Evolutionary conservation across 1,284 basidiomycete species (phyloP).

Genomic region (Sutorius eximius): DNA sequence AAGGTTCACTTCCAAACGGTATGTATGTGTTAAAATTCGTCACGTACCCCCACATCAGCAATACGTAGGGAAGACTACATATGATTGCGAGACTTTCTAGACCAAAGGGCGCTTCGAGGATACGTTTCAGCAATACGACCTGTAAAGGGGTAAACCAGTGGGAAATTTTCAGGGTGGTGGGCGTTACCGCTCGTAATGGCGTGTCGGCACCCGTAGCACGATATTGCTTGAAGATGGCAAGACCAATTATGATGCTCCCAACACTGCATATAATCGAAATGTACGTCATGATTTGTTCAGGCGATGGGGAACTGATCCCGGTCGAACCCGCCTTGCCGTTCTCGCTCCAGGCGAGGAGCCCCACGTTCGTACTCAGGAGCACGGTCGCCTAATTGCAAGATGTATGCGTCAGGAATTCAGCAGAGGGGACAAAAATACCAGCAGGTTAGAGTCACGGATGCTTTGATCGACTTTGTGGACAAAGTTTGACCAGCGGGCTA

Average conservation of each 20-base stretch:
- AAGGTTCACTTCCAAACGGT: background rate
- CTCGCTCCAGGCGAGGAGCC: constrained; percentile 20
- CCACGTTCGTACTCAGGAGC: constrained; percentile 27
- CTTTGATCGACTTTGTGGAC: constrained; percentile 33
- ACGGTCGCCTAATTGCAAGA: constrained; percentile 26
- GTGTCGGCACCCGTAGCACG: constrained; percentile 36
- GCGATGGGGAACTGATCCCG: constrained; percentile 10
- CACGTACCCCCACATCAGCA: constrained; percentile 34
- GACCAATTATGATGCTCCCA: constrained; percentile 32
- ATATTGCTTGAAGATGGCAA: constrained; percentile 34
- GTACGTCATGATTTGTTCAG: constrained; percentile 30
- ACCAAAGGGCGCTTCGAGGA: constrained; percentile 24
- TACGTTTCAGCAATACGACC: constrained; percentile 30
- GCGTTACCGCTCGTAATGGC: constrained; percentile 31
- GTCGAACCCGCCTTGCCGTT: background rate
- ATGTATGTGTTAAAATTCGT: background rate
- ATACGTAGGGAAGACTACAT: constrained; percentile 33
- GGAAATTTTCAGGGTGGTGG: background rate
- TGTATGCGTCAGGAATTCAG: background rate
- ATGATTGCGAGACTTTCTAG: constrained; percentile 31
- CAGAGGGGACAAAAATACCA: constrained; percentile 15
- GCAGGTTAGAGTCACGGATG: constrained; percentile 32
- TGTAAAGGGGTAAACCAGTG: constrained; percentile 8
- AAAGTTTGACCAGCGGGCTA: constrained; percentile 29
- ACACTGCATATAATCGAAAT: constrained; percentile 31